Evolutionary conservation across 2,329 filamentous ascomycete genomes (phyloP), one percentile per base, ranked within the genome.

Genomic region (Penicillium capsulatum): DNA sequence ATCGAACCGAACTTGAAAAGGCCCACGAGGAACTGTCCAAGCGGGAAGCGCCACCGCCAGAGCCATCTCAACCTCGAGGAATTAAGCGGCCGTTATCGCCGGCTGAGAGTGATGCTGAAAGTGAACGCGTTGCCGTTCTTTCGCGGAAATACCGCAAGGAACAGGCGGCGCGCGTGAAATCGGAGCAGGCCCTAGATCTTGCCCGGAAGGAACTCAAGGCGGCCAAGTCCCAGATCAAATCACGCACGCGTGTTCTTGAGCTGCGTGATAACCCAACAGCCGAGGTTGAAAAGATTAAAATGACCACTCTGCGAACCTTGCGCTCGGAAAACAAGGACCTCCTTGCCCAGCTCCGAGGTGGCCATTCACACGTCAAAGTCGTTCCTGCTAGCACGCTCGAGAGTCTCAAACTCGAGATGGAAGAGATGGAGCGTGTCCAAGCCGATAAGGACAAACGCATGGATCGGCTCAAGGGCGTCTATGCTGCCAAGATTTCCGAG

Each of bases 261-360:
- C 73, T 97, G 10, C 84, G 88, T 42, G 83, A 84, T n/a, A 98
- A 98, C 63, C 92, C 92, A 0, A 97, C 92, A 0, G 81, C 89
- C 0, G 80, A 92, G 55, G 80, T 80, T 44, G 88, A 95, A 67
- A 83, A 84, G 3, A 79, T 95, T 63, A 95, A 97, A 68, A 75
- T 84, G 36, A 75, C 80, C 7, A 94, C 88, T 0, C 77, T 98
- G 10, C 75, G 75, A 7, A 83, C 83, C 0, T 77, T 98, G 7
- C 79, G 84, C 51, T 79, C 81, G 44, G 92, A 97, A 60, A 98
- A 98, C 64, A 74, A 77, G 6, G 86, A 91, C 19, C 78, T 97
- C 6, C 75, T 95, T 2, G 74, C 81, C 0, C 84, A 90, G 48
- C 74, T 97, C 2, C 64, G 77, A 48, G 66, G 69, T 48, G 58